Evolutionary conservation across 2,329 filamentous ascomycete genomes (phyloP).

Genomic region (Exophiala alcalophila): DNA sequence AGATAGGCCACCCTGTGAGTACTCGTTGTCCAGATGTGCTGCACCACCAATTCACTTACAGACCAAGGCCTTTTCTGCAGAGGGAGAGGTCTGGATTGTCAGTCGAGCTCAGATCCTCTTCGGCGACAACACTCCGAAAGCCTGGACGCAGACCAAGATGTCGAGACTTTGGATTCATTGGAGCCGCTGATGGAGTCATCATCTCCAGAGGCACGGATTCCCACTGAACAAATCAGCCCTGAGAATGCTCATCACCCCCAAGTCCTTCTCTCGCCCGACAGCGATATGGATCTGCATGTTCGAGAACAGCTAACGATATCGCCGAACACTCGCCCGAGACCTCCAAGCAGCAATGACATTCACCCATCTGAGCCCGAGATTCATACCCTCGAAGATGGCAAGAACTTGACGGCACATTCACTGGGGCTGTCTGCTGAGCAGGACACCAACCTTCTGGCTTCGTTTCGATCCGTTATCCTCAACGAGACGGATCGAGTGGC

Average conservation of each 20-base stretch:
- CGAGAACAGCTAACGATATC: too few relatives aligned
- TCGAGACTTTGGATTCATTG: slow-evolving; percentile 6
- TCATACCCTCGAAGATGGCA: slow-evolving; percentile 45
- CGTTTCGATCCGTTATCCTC: slow-evolving; percentile 48
- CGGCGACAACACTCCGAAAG: slow-evolving; percentile 13
- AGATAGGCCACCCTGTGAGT: slow-evolving; percentile 46
- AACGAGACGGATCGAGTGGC: slow-evolving; percentile 46
- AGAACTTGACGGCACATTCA: slow-evolving; percentile 44
- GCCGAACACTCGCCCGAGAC: slow-evolving; percentile 8
- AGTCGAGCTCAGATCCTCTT: slow-evolving; percentile 28
- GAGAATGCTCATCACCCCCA: slow-evolving; percentile 2
- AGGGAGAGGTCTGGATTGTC: slow-evolving; percentile 30
- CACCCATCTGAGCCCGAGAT: slow-evolving; percentile 19
- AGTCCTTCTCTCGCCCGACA: slow-evolving; percentile 8
- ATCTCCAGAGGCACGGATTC: not conserved
- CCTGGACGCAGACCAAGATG: slow-evolving; percentile 11
- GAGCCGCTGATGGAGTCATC: not conserved
- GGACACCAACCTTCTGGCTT: slow-evolving; percentile 48
- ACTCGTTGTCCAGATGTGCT: slow-evolving; percentile 3
- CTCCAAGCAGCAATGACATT: slow-evolving; percentile 8
- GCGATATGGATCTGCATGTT: slow-evolving; percentile 1
- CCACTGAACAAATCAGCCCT: slow-evolving; percentile 13
- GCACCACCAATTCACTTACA: not conserved
- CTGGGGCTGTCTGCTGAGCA: slow-evolving; percentile 49
- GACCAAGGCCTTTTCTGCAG: slow-evolving; percentile 32